These are phyloP conservation scores for Saccharum spontaneum DNA, from an alignment of 176 grass and related monocot species.

Conservation along the genomic window DNA sequence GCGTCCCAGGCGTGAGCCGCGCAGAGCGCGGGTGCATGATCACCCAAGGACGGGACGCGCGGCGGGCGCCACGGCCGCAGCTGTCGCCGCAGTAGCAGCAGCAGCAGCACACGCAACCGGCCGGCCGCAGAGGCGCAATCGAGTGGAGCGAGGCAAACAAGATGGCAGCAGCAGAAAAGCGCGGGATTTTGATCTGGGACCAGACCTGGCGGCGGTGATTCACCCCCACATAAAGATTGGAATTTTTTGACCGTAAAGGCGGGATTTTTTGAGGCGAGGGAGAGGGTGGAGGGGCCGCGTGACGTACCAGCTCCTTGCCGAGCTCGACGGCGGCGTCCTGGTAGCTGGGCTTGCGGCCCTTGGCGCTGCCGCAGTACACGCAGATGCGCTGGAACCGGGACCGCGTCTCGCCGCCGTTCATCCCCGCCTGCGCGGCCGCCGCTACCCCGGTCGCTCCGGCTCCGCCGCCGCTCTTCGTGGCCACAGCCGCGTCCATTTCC, in stretches of 20 bases:
- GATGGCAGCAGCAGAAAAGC: not conserved
- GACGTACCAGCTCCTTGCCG: slow-evolving; percentile 76
- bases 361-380: slow-evolving; percentile 85
- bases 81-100: slow-evolving; percentile 1
- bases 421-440: slow-evolving; percentile 8
- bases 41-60: slow-evolving; percentile 40
- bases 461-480: slow-evolving; percentile 17
- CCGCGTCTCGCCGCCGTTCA: slow-evolving; percentile 34
- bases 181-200: not conserved
- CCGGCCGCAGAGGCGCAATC: not conserved
- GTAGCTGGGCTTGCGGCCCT: slow-evolving; percentile 74
- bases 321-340: slow-evolving; percentile 85
- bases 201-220: not conserved
- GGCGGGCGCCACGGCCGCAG: slow-evolving; percentile 46
- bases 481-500: slow-evolving; percentile 37
- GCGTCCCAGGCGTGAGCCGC: not conserved
- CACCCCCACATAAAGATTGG: not conserved
- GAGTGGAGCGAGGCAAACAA: not conserved
- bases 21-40: slow-evolving; percentile 10
- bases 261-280: not conserved
- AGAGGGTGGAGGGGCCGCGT: not conserved
- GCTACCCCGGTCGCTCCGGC: not conserved
- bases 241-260: slow-evolving; percentile 19
- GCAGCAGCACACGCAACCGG: slow-evolving; percentile 3
- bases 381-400: slow-evolving; percentile 84